These are phyloP conservation scores for Naumovozyma castellii DNA, from an alignment of 805 yeast species.

Conservation along the genomic window DNA sequence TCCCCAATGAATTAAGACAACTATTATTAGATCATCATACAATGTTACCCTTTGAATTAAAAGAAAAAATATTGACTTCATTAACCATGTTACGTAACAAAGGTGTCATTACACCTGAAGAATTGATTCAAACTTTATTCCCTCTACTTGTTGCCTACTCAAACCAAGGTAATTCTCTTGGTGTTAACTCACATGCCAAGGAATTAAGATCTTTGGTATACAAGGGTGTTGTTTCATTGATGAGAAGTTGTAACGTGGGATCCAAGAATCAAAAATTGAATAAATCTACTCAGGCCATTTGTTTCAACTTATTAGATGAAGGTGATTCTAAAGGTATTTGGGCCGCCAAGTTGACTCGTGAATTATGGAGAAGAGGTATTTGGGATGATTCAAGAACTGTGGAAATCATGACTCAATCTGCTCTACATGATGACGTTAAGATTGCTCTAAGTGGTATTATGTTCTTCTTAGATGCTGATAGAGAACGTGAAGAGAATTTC, in stretches of 20 bases:
- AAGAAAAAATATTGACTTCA: constrained; percentile 87
- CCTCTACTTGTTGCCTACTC: constrained; percentile 69
- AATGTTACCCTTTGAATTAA: constrained; percentile 69
- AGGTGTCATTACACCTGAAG: constrained; percentile 67
- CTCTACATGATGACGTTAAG: constrained; percentile 76
- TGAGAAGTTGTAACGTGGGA: constrained; percentile 81
- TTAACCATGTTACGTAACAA: constrained; percentile 85
- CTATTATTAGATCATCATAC: constrained; percentile 68
- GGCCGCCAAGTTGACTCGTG: constrained; percentile 93
- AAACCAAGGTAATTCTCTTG: constrained; percentile 35
- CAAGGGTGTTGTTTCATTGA: constrained; percentile 61
- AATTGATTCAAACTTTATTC: constrained; percentile 75
- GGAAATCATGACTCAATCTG: constrained; percentile 96
- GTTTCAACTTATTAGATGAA: constrained; percentile 76
- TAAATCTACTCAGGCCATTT: constrained; percentile 80
- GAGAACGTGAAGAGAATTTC: constrained; percentile 62
- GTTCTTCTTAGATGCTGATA: constrained; percentile 90
- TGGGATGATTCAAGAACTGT: constrained; percentile 97
- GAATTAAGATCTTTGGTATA: constrained; percentile 76
- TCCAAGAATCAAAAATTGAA: constrained; percentile 83
- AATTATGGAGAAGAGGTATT: constrained; percentile 93
- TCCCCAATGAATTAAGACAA: constrained; percentile 70
- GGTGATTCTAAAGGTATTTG: constrained; percentile 73
- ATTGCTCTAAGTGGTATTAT: constrained; percentile 83
- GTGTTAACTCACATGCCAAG: constrained; percentile 59